A percentile compares a stretch with the other conserved stretches of the same genome.
Evolutionary conservation across 164 flowering plant species (phyloP).

Genomic region (Stephania cephalantha): DNA sequence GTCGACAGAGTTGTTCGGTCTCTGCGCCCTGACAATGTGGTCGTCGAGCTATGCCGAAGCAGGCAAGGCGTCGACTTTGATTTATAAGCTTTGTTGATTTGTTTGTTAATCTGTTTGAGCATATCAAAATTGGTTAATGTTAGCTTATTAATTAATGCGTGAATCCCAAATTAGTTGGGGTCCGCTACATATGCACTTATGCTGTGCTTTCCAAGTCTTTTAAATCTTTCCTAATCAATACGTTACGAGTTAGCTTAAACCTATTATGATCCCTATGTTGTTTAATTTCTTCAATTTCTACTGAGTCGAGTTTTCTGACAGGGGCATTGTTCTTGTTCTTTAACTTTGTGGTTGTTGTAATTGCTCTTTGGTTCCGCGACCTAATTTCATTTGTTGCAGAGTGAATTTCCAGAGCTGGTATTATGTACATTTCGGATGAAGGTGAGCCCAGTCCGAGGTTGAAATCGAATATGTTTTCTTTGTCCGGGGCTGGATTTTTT

Average conservation of each 20-base stretch:
- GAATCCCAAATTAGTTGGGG: too few relatives aligned
- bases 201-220: too few relatives aligned
- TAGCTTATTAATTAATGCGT: too few relatives aligned
- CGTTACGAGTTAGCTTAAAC: too few relatives aligned
- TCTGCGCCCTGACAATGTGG: conserved; percentile 82
- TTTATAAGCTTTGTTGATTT: too few relatives aligned
- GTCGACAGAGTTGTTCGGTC: conserved; percentile 70
- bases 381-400: conserved; percentile 57
- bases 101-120: too few relatives aligned
- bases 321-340: neutral
- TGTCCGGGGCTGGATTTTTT: conserved; percentile 73
- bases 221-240: too few relatives aligned
- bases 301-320: too few relatives aligned
- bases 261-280: too few relatives aligned
- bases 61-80: conserved; percentile 42
- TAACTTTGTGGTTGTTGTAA: neutral
- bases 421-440: conserved; percentile 60
- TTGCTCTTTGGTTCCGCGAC: conserved; percentile 20
- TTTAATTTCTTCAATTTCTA: too few relatives aligned
- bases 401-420: conserved; percentile 87
- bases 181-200: too few relatives aligned
- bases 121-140: too few relatives aligned
- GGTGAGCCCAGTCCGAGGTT: conserved; percentile 32
- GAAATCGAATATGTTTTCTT: conserved; percentile 63
- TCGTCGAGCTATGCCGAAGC: conserved; percentile 95